These are phyloP conservation scores for Phytophthora pini DNA, from an alignment of 352 stramenopile genomes.

Conservation along the genomic window DNA sequence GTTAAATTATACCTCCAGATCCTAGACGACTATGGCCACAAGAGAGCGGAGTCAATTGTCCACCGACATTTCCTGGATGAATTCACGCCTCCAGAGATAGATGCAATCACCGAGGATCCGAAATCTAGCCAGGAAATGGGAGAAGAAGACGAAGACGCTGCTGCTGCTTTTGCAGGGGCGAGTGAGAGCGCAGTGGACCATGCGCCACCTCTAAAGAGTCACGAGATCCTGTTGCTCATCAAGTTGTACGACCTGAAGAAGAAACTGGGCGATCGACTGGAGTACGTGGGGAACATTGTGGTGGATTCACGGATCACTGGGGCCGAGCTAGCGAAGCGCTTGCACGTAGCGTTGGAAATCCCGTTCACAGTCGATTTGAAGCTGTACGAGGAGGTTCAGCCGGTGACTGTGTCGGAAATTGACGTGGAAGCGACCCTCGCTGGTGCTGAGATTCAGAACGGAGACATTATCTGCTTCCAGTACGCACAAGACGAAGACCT, in stretches of 20 bases:
- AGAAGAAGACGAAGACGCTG: slow-evolving; percentile 26
- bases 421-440: slow-evolving; percentile 53
- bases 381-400: slow-evolving; percentile 85
- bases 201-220: slow-evolving; percentile 23
- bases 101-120: slow-evolving; percentile 25
- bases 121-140: slow-evolving; percentile 28
- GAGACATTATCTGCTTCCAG: slow-evolving; percentile 89
- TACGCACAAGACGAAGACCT: slow-evolving; percentile 47
- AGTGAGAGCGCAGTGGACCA: slow-evolving; percentile 20
- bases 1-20: slow-evolving; percentile 85
- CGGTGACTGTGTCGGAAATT: slow-evolving; percentile 62
- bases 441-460: slow-evolving; percentile 74
- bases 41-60: slow-evolving; percentile 25
- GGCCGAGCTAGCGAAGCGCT: slow-evolving; percentile 47
- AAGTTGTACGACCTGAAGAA: slow-evolving; percentile 83
- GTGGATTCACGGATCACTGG: slow-evolving; percentile 72
- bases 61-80: slow-evolving; percentile 68
- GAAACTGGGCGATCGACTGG: slow-evolving; percentile 65
- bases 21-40: slow-evolving; percentile 19
- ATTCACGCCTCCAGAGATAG: slow-evolving; percentile 52
- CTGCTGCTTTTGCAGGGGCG: slow-evolving; percentile 12
- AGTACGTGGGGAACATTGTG: slow-evolving; percentile 84
- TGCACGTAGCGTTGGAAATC: slow-evolving; percentile 67
- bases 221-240: slow-evolving; percentile 84
- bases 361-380: slow-evolving; percentile 54